phyloP scores from a whole-genome alignment of 2,329 filamentous ascomycete species.

The Diaporthe helianthi region DNA sequence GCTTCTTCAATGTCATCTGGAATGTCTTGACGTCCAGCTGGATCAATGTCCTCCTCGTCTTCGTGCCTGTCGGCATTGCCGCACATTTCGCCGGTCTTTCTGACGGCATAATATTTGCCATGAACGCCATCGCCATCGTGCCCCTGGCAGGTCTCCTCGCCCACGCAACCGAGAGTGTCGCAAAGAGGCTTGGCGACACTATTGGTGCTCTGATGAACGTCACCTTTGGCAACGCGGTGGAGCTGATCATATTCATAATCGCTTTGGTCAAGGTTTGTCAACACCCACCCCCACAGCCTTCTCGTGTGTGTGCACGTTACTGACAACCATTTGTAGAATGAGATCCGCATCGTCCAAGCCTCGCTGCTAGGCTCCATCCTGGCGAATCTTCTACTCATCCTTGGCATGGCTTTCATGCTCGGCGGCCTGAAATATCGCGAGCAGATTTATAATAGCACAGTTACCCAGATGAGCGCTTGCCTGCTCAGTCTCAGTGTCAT shows the following conservation, averaged over 20 bases:
- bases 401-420: constrained; percentile 77
- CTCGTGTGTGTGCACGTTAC: background rate
- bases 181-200: constrained; percentile 62
- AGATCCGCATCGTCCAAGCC: constrained; percentile 78
- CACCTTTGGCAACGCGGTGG: constrained; percentile 68
- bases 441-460: constrained; percentile 75
- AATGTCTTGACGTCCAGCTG: constrained; percentile 66
- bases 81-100: constrained; percentile 50
- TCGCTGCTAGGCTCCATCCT: constrained; percentile 79
- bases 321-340: constrained; percentile 48
- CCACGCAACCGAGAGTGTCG: constrained; percentile 66
- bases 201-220: constrained; percentile 67
- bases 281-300: background rate
- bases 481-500: constrained; percentile 69
- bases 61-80: constrained; percentile 73
- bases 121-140: constrained; percentile 68
- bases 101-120: constrained; percentile 60
- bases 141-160: constrained; percentile 64
- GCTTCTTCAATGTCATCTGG: constrained; percentile 55
- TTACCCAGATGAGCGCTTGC: constrained; percentile 77
- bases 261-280: constrained; percentile 46
- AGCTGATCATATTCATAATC: constrained; percentile 63
- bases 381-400: constrained; percentile 76
- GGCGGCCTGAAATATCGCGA: constrained; percentile 74
- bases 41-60: constrained; percentile 71